These are phyloP conservation scores for Cryptococcus floricola DNA, from an alignment of 1,284 basidiomycete species.

Conservation along the genomic window DNA sequence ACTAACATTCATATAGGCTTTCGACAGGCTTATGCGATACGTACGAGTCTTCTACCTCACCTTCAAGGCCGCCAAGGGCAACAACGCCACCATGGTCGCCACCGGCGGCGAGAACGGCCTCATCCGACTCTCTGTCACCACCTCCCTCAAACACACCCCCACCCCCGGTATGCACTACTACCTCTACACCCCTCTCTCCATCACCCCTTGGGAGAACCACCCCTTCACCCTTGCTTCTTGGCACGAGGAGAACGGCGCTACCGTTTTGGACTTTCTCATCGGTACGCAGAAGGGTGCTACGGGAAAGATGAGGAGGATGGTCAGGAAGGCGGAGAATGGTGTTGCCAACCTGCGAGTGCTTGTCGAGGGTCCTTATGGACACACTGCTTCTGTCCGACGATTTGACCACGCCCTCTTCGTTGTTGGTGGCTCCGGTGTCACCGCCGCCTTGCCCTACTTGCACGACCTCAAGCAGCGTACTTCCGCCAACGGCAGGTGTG, in stretches of 20 bases:
- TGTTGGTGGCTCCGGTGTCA: conserved; percentile 34
- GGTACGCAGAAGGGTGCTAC: conserved; percentile 25
- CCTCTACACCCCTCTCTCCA: conserved; percentile 23
- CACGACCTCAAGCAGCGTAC: conserved; percentile 5
- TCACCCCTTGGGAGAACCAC: conserved; percentile 34
- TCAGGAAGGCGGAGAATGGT: not conserved
- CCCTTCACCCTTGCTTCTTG: conserved; percentile 31
- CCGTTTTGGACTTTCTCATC: conserved; percentile 26
- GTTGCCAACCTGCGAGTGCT: conserved; percentile 12
- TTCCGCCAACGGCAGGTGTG: not conserved
- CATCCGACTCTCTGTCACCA: conserved; percentile 24
- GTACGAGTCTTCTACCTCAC: conserved; percentile 22
- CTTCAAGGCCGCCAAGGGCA: conserved; percentile 12
- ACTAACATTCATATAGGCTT: conserved; percentile 9
- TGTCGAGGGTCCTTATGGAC: conserved; percentile 39
- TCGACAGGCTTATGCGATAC: conserved; percentile 29
- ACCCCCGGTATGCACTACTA: conserved; percentile 31
- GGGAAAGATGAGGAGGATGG: conserved; percentile 7
- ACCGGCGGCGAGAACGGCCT: conserved; percentile 16
- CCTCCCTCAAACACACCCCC: conserved; percentile 17
- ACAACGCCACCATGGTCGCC: conserved; percentile 14
- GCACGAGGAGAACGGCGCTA: conserved; percentile 4
- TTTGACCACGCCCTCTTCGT: conserved; percentile 27
- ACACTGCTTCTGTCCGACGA: conserved; percentile 12
- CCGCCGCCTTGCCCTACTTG: conserved; percentile 31